These are phyloP conservation scores for Thelonectria rubi DNA, from an alignment of 2,329 filamentous ascomycete genomes.

Conservation along the genomic window DNA sequence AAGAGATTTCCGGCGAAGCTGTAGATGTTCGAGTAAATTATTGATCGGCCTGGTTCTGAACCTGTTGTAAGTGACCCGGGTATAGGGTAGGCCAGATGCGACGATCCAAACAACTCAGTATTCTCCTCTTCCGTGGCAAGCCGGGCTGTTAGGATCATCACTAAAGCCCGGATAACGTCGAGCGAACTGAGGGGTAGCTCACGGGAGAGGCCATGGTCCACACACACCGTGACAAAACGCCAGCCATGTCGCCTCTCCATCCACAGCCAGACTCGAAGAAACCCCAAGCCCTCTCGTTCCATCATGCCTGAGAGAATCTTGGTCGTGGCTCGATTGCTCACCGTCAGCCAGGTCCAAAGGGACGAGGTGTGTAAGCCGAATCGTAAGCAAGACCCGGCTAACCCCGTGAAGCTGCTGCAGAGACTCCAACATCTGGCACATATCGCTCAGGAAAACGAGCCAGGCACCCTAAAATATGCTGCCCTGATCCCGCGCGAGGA, in stretches of 20 bases:
- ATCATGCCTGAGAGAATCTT: constrained; percentile 20
- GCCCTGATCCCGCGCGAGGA: constrained; percentile 40
- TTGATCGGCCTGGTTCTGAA: neutral
- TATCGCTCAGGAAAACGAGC: neutral
- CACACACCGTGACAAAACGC: neutral
- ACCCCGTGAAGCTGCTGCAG: constrained; percentile 5
- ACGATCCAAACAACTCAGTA: no score
- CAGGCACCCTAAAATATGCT: constrained; percentile 36
- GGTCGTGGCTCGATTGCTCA: constrained; percentile 15
- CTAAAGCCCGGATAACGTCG: constrained; percentile 13
- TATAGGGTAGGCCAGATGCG: neutral
- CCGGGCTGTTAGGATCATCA: no score
- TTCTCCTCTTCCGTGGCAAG: neutral
- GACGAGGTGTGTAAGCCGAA: constrained; percentile 8
- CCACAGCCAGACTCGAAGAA: no score
- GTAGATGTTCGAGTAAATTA: neutral
- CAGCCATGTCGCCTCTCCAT: neutral
- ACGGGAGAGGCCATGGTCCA: neutral
- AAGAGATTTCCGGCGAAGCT: constrained; percentile 29
- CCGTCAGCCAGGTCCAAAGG: constrained; percentile 12
- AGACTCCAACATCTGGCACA: constrained; percentile 13
- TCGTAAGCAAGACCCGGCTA: neutral
- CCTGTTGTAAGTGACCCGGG: neutral
- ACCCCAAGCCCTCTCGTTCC: neutral
- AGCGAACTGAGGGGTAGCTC: constrained; percentile 15